phyloP scores from a whole-genome alignment of 352 stramenopile genomes.

The Phytophthora hibernalis region DNA sequence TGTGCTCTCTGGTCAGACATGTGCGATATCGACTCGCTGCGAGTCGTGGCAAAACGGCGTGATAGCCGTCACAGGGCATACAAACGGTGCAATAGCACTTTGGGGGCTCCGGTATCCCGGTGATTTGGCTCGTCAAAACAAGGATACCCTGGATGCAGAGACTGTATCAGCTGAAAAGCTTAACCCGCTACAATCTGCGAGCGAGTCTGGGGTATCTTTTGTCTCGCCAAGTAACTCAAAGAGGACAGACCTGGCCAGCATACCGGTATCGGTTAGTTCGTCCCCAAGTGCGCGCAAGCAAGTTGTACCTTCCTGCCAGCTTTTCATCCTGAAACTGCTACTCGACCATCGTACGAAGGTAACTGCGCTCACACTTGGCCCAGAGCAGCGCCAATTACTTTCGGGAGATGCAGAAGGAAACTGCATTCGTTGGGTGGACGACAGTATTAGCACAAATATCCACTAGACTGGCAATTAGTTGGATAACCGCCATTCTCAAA shows the following conservation, averaged over 20 bases:
- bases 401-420: constrained; percentile 71
- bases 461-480: constrained; percentile 33
- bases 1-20: constrained; percentile 43
- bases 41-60: constrained; percentile 79
- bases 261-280: constrained; percentile 13
- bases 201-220: neutral
- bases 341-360: constrained; percentile 70
- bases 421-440: constrained; percentile 85
- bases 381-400: constrained; percentile 72
- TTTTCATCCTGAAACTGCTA: constrained; percentile 80
- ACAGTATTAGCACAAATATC: constrained; percentile 71
- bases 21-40: constrained; percentile 67
- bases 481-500: constrained; percentile 14
- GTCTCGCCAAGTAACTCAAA: constrained; percentile 12
- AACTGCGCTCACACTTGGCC: constrained; percentile 61
- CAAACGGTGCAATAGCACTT: constrained; percentile 74
- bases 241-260: neutral
- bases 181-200: neutral
- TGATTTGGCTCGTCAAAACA: constrained; percentile 52
- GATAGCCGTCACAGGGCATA: constrained; percentile 70
- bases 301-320: constrained; percentile 68
- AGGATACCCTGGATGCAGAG: constrained; percentile 14
- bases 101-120: constrained; percentile 73
- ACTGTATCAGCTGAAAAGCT: neutral
- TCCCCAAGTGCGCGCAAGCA: constrained; percentile 34